A percentile compares a stretch with the other conserved stretches of the same genome.
Conservation (phyloP, 352 stramenopile genomes). For the Phytophthora pluvialis region DNA sequence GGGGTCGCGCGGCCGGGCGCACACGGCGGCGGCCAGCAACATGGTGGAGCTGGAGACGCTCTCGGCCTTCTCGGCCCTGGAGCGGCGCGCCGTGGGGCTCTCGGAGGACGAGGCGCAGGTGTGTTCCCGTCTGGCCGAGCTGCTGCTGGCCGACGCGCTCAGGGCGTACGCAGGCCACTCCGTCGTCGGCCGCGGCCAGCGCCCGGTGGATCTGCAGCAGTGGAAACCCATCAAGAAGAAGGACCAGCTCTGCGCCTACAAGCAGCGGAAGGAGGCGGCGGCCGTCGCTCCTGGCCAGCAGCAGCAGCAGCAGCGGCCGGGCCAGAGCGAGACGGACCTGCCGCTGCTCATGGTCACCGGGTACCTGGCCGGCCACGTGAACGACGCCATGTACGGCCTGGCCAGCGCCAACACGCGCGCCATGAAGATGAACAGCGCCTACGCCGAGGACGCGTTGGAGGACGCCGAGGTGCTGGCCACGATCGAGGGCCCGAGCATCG, state of each 20-base stretch:
- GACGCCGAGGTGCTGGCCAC: slow-evolving; percentile 53
- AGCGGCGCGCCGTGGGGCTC: slow-evolving; percentile 43
- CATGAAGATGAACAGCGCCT: slow-evolving; percentile 70
- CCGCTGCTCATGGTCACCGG: slow-evolving; percentile 58
- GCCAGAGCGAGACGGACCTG: slow-evolving; percentile 34
- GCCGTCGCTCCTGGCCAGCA: slow-evolving; percentile 2
- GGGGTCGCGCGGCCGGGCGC: slow-evolving; percentile 8
- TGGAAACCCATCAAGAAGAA: slow-evolving; percentile 77
- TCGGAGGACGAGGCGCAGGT: slow-evolving; percentile 62
- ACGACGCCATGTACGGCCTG: slow-evolving; percentile 72
- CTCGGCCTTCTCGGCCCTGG: slow-evolving; percentile 37
- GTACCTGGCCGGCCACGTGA: slow-evolving; percentile 49
- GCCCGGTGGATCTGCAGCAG: slow-evolving; percentile 47
- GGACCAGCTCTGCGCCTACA: slow-evolving; percentile 64
- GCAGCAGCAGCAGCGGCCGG: background rate
- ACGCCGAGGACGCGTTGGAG: slow-evolving; percentile 43
- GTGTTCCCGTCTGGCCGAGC: slow-evolving; percentile 43
- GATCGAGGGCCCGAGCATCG: slow-evolving; percentile 41
- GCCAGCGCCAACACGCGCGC: slow-evolving; percentile 51
- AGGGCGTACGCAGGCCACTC: slow-evolving; percentile 40
- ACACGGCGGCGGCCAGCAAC: slow-evolving; percentile 11
- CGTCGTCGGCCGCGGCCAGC: slow-evolving; percentile 3
- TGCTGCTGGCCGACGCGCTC: slow-evolving; percentile 50
- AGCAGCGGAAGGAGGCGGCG: slow-evolving; percentile 42
- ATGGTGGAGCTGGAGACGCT: slow-evolving; percentile 45